Evolutionary conservation across 805 yeast genomes (phyloP).

Genomic region (Yueomyces sinensis): DNA sequence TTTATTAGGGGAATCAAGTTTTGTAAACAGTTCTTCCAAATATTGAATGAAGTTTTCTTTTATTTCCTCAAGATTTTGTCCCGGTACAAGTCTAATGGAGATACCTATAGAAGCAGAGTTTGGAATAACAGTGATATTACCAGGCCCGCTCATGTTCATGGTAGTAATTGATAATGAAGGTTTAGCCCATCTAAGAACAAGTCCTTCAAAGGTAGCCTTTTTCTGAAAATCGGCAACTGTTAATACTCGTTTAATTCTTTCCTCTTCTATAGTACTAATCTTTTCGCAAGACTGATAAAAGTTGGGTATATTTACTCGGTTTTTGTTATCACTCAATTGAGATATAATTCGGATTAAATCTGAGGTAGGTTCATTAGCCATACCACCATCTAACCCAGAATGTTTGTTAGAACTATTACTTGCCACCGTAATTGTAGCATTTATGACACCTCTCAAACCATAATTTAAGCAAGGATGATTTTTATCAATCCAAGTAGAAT

Average conservation of each 20-base stretch:
- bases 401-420: slow-evolving; percentile 81
- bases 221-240: slow-evolving; percentile 25
- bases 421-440: slow-evolving; percentile 56
- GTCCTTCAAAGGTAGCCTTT: slow-evolving; percentile 29
- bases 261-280: slow-evolving; percentile 42
- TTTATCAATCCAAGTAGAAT: slow-evolving; percentile 91
- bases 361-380: slow-evolving; percentile 74
- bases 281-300: slow-evolving; percentile 59
- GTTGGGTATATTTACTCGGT: slow-evolving; percentile 47
- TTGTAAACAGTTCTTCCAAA: slow-evolving; percentile 34
- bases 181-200: slow-evolving; percentile 74
- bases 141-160: slow-evolving; percentile 79
- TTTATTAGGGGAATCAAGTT: slow-evolving; percentile 46
- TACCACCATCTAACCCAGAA: slow-evolving; percentile 95
- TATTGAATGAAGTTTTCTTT: slow-evolving; percentile 36
- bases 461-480: slow-evolving; percentile 82
- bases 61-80: slow-evolving; percentile 54
- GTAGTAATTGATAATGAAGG: slow-evolving; percentile 86
- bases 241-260: slow-evolving; percentile 47
- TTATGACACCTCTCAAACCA: slow-evolving; percentile 85
- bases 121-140: slow-evolving; percentile 82
- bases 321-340: slow-evolving; percentile 43
- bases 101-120: slow-evolving; percentile 61
- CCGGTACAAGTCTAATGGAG: slow-evolving; percentile 82
- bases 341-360: slow-evolving; percentile 68